Conservation (phyloP, 1,284 basidiomycete species). For the Marasmius sp. region DNA sequence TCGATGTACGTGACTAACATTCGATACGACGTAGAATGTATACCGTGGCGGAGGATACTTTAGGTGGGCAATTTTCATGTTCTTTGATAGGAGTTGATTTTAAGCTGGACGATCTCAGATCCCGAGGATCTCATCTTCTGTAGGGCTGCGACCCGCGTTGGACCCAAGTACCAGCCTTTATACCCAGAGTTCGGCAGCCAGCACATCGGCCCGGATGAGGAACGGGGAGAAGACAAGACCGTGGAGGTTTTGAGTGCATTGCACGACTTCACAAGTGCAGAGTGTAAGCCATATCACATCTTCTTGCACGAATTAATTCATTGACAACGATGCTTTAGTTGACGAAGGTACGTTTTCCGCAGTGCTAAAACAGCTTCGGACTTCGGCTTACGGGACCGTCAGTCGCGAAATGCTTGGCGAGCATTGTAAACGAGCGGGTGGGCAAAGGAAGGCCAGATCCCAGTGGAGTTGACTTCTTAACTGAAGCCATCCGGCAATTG, state of each 20-base stretch:
- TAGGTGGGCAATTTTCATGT: constrained; percentile 54
- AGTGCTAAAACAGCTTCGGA: constrained; percentile 3
- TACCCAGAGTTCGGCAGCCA: constrained; percentile 49
- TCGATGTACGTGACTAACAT: constrained; percentile 8
- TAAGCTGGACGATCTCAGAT: constrained; percentile 47
- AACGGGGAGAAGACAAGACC: constrained; percentile 75
- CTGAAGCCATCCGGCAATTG: constrained; percentile 67
- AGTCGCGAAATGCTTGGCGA: constrained; percentile 64
- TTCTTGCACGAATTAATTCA: constrained; percentile 15
- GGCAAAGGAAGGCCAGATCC: constrained; percentile 43
- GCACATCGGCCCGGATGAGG: constrained; percentile 39
- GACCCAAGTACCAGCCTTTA: constrained; percentile 81
- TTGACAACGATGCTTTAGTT: constrained; percentile 35
- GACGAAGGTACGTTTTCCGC: constrained; percentile 41
- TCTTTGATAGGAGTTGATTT: constrained; percentile 11
- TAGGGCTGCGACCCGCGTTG: constrained; percentile 83
- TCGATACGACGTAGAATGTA: constrained; percentile 58
- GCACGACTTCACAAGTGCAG: constrained; percentile 57
- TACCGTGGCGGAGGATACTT: constrained; percentile 89
- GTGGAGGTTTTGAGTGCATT: constrained; percentile 69
- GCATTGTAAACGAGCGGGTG: constrained; percentile 43
- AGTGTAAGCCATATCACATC: constrained; percentile 48
- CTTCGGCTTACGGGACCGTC: neutral
- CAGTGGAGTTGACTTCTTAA: constrained; percentile 68
- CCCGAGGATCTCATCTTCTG: constrained; percentile 95